Base-by-base conservation (phyloP, 2,329 filamentous ascomycete genomes). In the Aaosphaeria arxii region DNA sequence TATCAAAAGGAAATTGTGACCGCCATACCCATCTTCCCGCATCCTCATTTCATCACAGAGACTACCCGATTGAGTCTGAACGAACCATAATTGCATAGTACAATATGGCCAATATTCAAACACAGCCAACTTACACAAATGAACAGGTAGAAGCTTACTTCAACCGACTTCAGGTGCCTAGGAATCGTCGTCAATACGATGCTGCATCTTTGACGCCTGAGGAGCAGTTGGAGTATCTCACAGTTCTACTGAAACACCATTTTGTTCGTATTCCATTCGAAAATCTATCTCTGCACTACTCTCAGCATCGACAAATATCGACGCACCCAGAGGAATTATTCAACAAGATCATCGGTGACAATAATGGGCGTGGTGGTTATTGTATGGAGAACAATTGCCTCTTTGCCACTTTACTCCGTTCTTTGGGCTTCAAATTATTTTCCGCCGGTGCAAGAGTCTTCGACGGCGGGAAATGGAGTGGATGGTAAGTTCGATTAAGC, bases 361-460 rank as follows among this genome's bases (percentile, higher is more conserved):
- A 75, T 36, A 68, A 67, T 42, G 71, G 72, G 5, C 63, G 79
- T 31, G 81, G 82, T 29, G 82, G 82, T 1, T 83, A 83, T 51
- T 84, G 81, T 59, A 82, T 84, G 79, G 81, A 84, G 62, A 81
- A 77, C 53, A 82, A 82, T 41, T 64, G 67, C 4, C 64, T 84
- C 31, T 77, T 84, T 50, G 74, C 72, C 5, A 74, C 72, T 4
- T 66, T 83, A 9, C 58, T 84, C 41, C 69, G 73, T 39, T 77
- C 73, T 1, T 57, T 84, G 33, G 80, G 80, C 0, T 84, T 76
- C 54, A 63, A 62, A 24, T 49, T 76, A 11, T 70, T 69, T 41
- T 67, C 69, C 33, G 71, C 64, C 11, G 74, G 69, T 6, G 73
- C 66, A 3, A 60, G 73, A 7, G 72, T 77, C n/a, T 67, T 57